Conservation (phyloP, 2,329 filamentous ascomycete species). For the Tolypocladium ovalisporum region DNA sequence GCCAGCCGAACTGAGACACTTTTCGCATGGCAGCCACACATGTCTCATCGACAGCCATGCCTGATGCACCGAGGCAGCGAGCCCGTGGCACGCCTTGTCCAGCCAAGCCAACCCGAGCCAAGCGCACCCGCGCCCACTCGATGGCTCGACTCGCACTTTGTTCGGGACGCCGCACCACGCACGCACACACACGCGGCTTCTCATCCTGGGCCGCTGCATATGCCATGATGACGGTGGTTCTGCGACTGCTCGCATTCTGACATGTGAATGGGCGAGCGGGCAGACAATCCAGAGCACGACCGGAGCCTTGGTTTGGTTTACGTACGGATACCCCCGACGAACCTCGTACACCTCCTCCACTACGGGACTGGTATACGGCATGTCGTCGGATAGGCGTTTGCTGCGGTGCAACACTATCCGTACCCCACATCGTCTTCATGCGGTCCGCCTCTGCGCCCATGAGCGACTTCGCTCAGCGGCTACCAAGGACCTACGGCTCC, state of each 20-base stretch:
- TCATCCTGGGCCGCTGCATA: neutral
- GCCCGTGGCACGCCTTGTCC: neutral
- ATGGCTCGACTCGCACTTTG: neutral
- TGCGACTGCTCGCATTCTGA: neutral
- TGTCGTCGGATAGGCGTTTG: neutral
- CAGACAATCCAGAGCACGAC: neutral
- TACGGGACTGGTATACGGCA: neutral
- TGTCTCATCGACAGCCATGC: neutral
- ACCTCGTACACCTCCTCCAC: neutral
- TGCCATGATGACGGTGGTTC: neutral
- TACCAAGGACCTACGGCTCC: neutral
- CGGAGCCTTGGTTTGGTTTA: neutral
- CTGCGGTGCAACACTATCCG: neutral
- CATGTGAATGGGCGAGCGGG: neutral
- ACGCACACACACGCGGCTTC: neutral
- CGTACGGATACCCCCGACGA: neutral
- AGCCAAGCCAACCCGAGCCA: neutral
- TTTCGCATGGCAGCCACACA: constrained; percentile 1
- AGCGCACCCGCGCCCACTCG: neutral
- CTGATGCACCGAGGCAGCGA: neutral
- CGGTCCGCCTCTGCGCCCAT: neutral
- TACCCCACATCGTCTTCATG: neutral
- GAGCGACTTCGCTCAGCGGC: neutral
- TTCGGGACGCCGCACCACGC: neutral
- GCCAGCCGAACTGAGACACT: neutral